Base-by-base conservation (phyloP, 2,329 filamentous ascomycete species). In the Fusarium temperatum region DNA sequence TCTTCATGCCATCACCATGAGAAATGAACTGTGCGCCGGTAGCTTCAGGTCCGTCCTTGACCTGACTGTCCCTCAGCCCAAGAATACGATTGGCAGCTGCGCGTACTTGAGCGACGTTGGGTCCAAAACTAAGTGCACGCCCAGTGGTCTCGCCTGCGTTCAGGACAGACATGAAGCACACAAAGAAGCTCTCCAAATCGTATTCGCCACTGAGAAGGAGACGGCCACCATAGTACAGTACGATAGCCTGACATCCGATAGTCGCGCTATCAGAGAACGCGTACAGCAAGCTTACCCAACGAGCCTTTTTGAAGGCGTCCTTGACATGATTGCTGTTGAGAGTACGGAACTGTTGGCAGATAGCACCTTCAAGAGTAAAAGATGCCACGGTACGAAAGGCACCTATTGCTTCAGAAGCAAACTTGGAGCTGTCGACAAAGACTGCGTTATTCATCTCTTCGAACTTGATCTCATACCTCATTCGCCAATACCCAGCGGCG, bases 361-460 rank as follows among this genome's bases (percentile, higher is more conserved):
- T 93, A 28, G 86, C 83, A 62, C 90, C 86, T 78, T 95, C 93
- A 78, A 95, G 88, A 2, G 91, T 93, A 14, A 95, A 84, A 2
- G 91, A 88, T 0, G 90, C 84, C 8, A 95, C 93, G 0, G 93
- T 95, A 11, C 93, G 87, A 79, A 94, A 93, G 0, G 92, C 92
- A 2, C 90, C 87, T 35, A 95, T 92, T 6, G 92, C 89, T 80
- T 95, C 93, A 5, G 92, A 89, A 0, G 92, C 92, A 72, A 94
- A 94, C 75, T 93, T 89, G 22, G 92, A 93, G 76, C 91, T 93
- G 69, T 92, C 89, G n/a, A 88, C 87, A 72, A 94, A 94, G 0
- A 94, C 90, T 11, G 86, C 87, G 1, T 88, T 87, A 71, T 92
- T 93, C 85, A 92, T 89, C 73, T 88, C 86, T 66, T 93, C 91